A percentile compares a stretch with the other conserved stretches of the same genome.
phyloP scores from a whole-genome alignment of 768 basidiomycete genomes.

The Lanmaoa rubissima region DNA sequence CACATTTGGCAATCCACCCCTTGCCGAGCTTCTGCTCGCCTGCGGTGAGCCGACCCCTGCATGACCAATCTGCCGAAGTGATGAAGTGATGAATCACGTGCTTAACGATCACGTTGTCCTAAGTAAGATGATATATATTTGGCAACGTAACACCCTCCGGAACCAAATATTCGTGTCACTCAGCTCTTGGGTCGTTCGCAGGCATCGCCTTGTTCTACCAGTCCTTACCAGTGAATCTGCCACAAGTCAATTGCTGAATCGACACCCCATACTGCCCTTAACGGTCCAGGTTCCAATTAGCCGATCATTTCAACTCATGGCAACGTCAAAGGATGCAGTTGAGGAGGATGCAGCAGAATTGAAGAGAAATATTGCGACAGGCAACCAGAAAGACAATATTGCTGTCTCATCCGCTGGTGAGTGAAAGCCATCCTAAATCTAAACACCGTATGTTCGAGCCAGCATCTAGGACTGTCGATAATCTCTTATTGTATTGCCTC shows the following conservation, averaged over 20 bases:
- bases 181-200: neutral
- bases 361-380: slow-evolving; percentile 49
- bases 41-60: no score
- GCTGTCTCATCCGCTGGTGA: slow-evolving; percentile 24
- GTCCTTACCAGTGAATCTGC: neutral
- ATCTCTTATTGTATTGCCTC: slow-evolving; percentile 88
- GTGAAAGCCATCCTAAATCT: neutral
- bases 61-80: no score
- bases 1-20: no score
- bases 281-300: neutral
- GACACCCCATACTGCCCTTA: neutral
- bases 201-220: neutral
- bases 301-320: slow-evolving; percentile 11
- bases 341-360: slow-evolving; percentile 48
- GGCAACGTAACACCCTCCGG: neutral
- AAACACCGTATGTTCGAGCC: neutral
- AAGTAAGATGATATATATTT: no score
- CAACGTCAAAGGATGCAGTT: slow-evolving; percentile 9
- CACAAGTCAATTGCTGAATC: neutral
- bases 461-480: slow-evolving; percentile 69
- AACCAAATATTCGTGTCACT: neutral
- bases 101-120: no score
- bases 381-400: slow-evolving; percentile 25
- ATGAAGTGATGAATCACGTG: no score
- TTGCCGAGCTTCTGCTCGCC: no score